Evolutionary conservation across 2,329 filamentous ascomycete genomes (phyloP), one percentile per base, ranked within the genome.

Genomic region (Alternaria postmessia): DNA sequence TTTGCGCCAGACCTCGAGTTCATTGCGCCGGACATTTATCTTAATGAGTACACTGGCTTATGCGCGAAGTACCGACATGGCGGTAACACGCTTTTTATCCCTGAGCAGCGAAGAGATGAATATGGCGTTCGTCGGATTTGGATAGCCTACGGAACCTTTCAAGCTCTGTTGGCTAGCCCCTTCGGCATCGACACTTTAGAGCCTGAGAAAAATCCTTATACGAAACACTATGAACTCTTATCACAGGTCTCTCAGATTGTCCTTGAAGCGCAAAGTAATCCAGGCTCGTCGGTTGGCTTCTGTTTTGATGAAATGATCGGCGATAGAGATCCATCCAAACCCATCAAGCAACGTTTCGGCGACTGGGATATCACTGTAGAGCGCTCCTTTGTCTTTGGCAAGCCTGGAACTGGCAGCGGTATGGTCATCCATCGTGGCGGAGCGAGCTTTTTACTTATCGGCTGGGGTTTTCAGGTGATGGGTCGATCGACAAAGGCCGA

Each of bases 81-180:
- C 4, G 69, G 72, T 11, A 81, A 84, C 62, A 77, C 82, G 0
- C 75, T 86, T 0, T 85, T 85, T 62, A 84, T 86, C 38, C 84
- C 84, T 0, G 84, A 86, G 71, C 84, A 85, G 64, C 75, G 83
- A 5, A 77, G 84, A 12, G 83, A 85, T 54, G 82, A 82, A 74
- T 65, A 69, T 6, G 72, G 72, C 4, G 67, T 66, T 4, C 61
- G 72, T 20, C 63, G 72, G 1, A 61, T 73, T 6, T 74, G 72
- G 72, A 57, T 62, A 7, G 71, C 70, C 1, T 73, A 73, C 38
- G 69, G 63, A 16, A 71, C 69, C 63, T 43, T 67, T 61, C 16
- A 61, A 66, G 12, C 61, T 69, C 9, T 69, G 53, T 6, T 69
- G 56, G 55, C 69, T 59, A 59, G 57, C 12, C 72, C 72, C 0